phyloP scores from a whole-genome alignment of 768 basidiomycete species.

The Podaxis sp. region DNA sequence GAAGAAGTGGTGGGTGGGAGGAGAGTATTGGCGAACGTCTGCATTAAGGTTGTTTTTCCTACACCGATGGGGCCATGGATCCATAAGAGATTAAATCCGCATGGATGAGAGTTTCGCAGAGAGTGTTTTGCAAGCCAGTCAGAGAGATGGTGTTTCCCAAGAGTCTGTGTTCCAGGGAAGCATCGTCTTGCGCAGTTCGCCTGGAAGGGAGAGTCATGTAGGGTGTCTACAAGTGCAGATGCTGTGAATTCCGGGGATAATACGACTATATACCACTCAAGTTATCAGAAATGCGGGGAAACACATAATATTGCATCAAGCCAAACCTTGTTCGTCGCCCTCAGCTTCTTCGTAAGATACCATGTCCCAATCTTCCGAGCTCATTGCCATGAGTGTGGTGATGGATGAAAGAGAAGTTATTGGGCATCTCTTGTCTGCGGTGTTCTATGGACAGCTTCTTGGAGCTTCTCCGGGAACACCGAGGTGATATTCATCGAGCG shows the following conservation, averaged over 20 bases:
- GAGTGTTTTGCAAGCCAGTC: not conserved
- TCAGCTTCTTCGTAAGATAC: not conserved
- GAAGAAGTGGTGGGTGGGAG: not conserved
- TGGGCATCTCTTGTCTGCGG: no score
- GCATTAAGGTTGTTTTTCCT: conserved; percentile 6
- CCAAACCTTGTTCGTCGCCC: not conserved
- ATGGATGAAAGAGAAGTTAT: no score
- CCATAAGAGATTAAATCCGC: not conserved
- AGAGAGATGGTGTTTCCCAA: not conserved
- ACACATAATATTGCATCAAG: not conserved
- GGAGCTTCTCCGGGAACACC: no score
- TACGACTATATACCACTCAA: not conserved
- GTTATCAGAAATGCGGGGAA: not conserved
- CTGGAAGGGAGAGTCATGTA: not conserved
- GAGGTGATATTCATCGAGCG: no score
- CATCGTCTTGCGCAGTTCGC: not conserved
- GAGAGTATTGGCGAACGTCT: not conserved
- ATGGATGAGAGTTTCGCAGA: not conserved
- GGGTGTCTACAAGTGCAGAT: not conserved
- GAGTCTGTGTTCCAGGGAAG: not conserved
- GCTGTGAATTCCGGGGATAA: not conserved
- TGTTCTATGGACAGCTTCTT: no score
- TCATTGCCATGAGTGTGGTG: not conserved
- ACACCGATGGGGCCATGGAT: not conserved
- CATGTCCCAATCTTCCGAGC: not conserved